Evolutionary conservation across 208 protist species (phyloP), one percentile per base, ranked within the genome.

Genomic region (Angomonas deanei): DNA sequence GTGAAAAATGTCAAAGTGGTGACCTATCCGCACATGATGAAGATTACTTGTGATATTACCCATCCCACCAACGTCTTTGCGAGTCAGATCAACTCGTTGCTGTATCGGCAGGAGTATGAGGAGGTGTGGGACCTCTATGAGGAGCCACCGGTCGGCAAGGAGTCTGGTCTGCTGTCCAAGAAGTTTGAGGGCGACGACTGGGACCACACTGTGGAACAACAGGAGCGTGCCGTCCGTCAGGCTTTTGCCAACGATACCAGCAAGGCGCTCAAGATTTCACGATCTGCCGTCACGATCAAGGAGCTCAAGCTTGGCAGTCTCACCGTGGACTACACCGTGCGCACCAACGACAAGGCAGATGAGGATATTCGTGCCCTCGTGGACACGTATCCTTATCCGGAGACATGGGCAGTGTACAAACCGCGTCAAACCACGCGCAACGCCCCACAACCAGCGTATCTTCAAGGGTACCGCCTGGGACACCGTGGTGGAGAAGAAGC

Each of bases 381-480:
- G 5, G 38, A 30, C 11, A 66, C 13, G 17, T 46, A 66, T 63
- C 53, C 49, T n/a, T 85, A 76, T 61, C 52, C 66, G 15, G 65
- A 70, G 55, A 48, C 82, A 63, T 75, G 74, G 81, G 66, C 57
- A 49, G 66, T 90, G 38, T 86, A 90, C 67, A 70, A 70, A 27
- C 31, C 66, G 36, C 66, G 67, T 30, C 49, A 70, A 57, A 74
- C 73, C 54, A 61, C 70, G 38, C 55, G 49, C 42, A 28, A 55
- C 38, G 42, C 31, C 23, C 49, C 36, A 27, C 36, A 61, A 61
- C 33, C 66, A 66, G 50, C 68, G 68, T 54, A 27, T 68, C 39
- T 73, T 73, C 57, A 61, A 57, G 27, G 68, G 68, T 27, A 17
- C 28, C 39, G 21, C 24, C 47, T 73, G 68, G 68, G 54, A 67